phyloP scores from a whole-genome alignment of 1,139 yeast species.

The Ashbya aceris region DNA sequence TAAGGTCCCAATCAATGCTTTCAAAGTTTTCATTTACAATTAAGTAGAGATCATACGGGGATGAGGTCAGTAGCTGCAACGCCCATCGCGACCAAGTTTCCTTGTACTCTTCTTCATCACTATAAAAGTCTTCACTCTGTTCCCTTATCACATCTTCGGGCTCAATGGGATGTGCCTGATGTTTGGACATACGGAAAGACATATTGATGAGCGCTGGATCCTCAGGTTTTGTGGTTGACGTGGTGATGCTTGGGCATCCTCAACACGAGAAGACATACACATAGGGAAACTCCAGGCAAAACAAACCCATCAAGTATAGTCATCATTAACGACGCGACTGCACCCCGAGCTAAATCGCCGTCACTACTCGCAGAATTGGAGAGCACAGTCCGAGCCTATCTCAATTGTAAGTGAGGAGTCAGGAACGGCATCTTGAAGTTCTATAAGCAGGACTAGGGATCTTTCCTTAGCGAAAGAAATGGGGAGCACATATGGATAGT shows the following conservation, averaged over 20 bases:
- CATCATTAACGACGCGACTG: background rate
- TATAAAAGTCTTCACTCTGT: conserved; percentile 14
- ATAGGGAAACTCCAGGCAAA: no score
- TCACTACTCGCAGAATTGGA: conserved; percentile 1
- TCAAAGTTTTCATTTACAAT: conserved; percentile 44
- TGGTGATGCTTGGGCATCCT: no score
- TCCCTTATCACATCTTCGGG: conserved; percentile 5
- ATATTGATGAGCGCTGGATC: conserved; percentile 4
- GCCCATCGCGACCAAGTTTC: conserved; percentile 6
- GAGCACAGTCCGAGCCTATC: conserved; percentile 7
- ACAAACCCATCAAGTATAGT: no score
- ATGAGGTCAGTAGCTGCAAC: conserved; percentile 36
- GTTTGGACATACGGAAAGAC: conserved; percentile 17
- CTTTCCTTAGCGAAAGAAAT: conserved; percentile 10
- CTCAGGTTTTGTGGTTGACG: background rate
- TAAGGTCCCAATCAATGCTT: conserved; percentile 58
- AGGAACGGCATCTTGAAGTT: conserved; percentile 10
- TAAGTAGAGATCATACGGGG: conserved; percentile 50
- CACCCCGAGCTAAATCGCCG: background rate
- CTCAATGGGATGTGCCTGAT: conserved; percentile 8
- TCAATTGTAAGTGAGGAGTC: conserved; percentile 7
- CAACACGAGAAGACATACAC: no score
- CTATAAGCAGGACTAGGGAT: conserved; percentile 10
- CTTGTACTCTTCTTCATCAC: conserved; percentile 6
- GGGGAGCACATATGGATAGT: conserved; percentile 12